Percentiles rank a stretch among this genome's conserved stretches.
phyloP scores from a whole-genome alignment of 805 yeast genomes.

The Hanseniaspora thailandica region DNA sequence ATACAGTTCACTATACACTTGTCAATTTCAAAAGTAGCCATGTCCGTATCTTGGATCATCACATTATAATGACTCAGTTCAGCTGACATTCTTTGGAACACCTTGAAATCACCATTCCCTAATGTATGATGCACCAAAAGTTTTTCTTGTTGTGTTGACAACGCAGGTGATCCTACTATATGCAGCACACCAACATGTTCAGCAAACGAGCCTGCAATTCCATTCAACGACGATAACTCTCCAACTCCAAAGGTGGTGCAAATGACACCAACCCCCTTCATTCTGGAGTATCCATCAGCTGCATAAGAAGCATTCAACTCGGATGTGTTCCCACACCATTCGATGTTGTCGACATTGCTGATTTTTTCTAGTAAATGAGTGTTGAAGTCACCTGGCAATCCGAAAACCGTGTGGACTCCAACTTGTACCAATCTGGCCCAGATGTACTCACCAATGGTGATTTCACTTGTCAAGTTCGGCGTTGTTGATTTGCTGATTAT shows the following conservation, averaged over 20 bases:
- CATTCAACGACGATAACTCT: slow-evolving; percentile 74
- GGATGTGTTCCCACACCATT: slow-evolving; percentile 78
- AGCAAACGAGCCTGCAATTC: slow-evolving; percentile 70
- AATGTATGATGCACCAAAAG: slow-evolving; percentile 27
- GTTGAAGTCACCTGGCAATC: slow-evolving; percentile 68
- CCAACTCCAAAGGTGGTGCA: slow-evolving; percentile 76
- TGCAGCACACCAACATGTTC: slow-evolving; percentile 75
- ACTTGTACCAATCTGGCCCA: slow-evolving; percentile 47
- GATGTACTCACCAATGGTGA: slow-evolving; percentile 53
- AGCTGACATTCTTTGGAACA: slow-evolving; percentile 37
- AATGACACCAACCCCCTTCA: slow-evolving; percentile 30
- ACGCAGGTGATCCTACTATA: slow-evolving; percentile 70
- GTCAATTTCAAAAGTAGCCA: slow-evolving; percentile 44
- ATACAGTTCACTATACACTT: slow-evolving; percentile 34
- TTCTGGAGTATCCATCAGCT: slow-evolving; percentile 75
- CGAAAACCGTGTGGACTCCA: slow-evolving; percentile 47
- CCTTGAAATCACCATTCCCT: slow-evolving; percentile 36
- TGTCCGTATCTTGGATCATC: slow-evolving; percentile 40
- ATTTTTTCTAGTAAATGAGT: slow-evolving; percentile 54
- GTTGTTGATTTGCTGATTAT: slow-evolving; percentile 5
- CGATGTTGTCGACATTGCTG: slow-evolving; percentile 37
- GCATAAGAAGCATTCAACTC: slow-evolving; percentile 86
- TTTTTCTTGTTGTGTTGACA: slow-evolving; percentile 27
- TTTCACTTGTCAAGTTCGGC: slow-evolving; percentile 14
- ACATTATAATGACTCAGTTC: slow-evolving; percentile 45